Base-by-base conservation (phyloP, 495 filamentous ascomycete species). In the Oidiodendron maius region DNA sequence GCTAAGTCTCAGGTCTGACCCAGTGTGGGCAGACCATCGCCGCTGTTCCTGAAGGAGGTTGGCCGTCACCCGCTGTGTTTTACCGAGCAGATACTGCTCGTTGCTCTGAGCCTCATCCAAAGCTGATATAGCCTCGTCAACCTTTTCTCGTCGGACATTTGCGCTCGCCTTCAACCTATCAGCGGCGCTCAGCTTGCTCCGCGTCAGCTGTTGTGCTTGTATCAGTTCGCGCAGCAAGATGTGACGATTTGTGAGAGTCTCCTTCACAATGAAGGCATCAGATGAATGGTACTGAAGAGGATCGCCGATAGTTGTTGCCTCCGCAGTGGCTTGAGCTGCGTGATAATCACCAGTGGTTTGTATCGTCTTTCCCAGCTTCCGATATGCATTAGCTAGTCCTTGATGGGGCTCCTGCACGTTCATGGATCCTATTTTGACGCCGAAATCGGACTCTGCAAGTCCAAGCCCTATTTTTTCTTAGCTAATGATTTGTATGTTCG, bases 231-330 rank as follows among this genome's bases (percentile, higher is more conserved):
- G 89, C 25, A 96, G 84, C n/a, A 99, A 77, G 60, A 99, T 95
- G 65, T 99, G 94, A 3, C 94, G 84, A 69, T 99, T 99, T 16
- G 94, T 99, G 54, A 99, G 78, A 18, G 91, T 96, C 61, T 99
- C 94, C 67, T 99, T 99, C 55, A 99, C 94, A 60, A 97, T 95
- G 62, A 97, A 93, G 20, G 94, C 89, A 61, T 99, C 93, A 12
- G 84, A 83, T 21, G 90, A 96, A 67, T 99, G 91, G 62, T 99
- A 97, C 52, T 86, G 84, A 44, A 99, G 78, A 5, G 94, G 89
- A 58, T 97, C 94, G 39, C 87, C 89, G 38, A 99, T 75, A 0
- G 91, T 96, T 1, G 91, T 95, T 5, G 94, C 94, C 66, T 99
- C 94, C 13, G 88, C 88, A 9, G 94, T 99, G 25, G 87, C 94